Base-by-base conservation (phyloP, 78 protist genomes). In the Polysphondylium violaceum region DNA sequence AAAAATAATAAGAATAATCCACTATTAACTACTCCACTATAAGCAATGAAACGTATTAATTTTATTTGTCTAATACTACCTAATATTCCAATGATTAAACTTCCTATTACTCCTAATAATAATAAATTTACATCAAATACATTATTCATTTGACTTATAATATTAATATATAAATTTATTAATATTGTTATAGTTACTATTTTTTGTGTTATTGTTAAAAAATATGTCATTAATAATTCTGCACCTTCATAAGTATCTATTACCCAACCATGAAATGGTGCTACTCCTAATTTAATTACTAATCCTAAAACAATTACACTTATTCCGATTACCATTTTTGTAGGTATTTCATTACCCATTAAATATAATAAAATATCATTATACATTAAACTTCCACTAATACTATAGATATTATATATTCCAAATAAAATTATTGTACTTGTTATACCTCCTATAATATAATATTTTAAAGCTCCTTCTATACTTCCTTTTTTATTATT, bases 181-280 rank as follows among this genome's bases (percentile, higher is more conserved):
- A 61, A 61, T 33, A 61, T n/a, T 61, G 38, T 61, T 9, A 61
- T 61, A 33, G 41, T 61, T 61, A 61, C 71, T 29, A 61, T 61
- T 61, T 61, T 61, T 61, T 61, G 71, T 61, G 71, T 61, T 0
- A 61, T 61, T 61, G 71, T 61, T 61, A 61, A 61, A 61, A 61
- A 61, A 33, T 11, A 61, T 33, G 71, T 61, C 71, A 61, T 61
- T 33, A 61, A 29, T 43, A 61, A 33, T 33, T 43, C 71, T 29
- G 71, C 35, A 33, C 64, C 64, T 58, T 58, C 64, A 58, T 58
- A 58, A 58, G 64, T 58, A 58, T 58, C 64, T 58, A 58, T 58
- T 58, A 58, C 11, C 64, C 64, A 58, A 1, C 64, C 64, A 58
- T 58, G 64, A 58, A 58, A 58, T 58, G 64, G 64, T 4, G 64